phyloP scores from a whole-genome alignment of 108 stramenopile genomes.

The Skeletonema menzelii region DNA sequence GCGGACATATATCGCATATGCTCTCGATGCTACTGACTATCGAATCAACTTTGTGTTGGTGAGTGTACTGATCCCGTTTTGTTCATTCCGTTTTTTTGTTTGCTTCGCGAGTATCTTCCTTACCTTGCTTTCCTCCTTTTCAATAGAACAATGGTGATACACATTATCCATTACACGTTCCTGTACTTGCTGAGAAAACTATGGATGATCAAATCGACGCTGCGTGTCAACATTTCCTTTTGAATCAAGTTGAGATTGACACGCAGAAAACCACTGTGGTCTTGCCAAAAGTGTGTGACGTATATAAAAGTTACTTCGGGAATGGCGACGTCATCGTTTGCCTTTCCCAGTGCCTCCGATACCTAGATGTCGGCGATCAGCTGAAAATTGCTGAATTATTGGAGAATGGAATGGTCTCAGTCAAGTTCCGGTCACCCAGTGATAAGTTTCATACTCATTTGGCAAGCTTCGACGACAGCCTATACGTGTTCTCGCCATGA shows the following conservation, averaged over 20 bases:
- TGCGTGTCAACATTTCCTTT: slow-evolving; percentile 59
- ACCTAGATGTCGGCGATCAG: slow-evolving; percentile 57
- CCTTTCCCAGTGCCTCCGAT: slow-evolving; percentile 56
- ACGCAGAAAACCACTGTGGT: slow-evolving; percentile 50
- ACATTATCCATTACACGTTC: slow-evolving; percentile 60
- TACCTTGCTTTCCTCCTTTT: neutral
- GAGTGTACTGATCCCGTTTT: slow-evolving; percentile 13
- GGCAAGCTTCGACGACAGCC: neutral
- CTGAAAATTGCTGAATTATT: slow-evolving; percentile 25
- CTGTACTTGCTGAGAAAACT: slow-evolving; percentile 47
- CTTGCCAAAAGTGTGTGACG: slow-evolving; percentile 83
- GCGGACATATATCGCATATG: slow-evolving; percentile 67
- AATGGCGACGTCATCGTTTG: slow-evolving; percentile 51
- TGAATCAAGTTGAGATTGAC: slow-evolving; percentile 69
- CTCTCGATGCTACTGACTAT: slow-evolving; percentile 63
- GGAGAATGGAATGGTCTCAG: slow-evolving; percentile 26
- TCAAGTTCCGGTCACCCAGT: slow-evolving; percentile 16
- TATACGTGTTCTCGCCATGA: neutral
- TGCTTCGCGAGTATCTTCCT: neutral
- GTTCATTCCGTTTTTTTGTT: too few relatives aligned
- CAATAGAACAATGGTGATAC: slow-evolving; percentile 60
- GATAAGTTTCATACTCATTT: slow-evolving; percentile 39
- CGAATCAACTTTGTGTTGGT: slow-evolving; percentile 79
- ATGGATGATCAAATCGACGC: slow-evolving; percentile 77
- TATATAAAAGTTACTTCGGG: slow-evolving; percentile 84